Conservation (phyloP, 2,329 filamentous ascomycete species). For the Talaromyces sp. region DNA sequence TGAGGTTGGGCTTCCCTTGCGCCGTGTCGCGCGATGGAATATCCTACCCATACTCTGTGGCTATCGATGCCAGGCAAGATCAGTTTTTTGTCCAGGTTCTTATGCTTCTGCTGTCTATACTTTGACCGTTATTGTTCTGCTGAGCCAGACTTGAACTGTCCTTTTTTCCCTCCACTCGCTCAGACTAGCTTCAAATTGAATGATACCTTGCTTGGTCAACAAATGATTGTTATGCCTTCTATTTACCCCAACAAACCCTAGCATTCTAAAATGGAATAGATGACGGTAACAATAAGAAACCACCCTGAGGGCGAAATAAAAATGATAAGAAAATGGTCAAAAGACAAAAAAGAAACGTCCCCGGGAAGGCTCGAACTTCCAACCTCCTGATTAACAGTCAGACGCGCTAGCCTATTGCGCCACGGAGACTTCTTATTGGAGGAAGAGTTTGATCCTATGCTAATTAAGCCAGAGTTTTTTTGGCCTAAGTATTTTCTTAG, state of each 20-base stretch:
- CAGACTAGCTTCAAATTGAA: slow-evolving; percentile 17
- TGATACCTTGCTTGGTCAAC: slow-evolving; percentile 8
- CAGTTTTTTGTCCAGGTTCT: slow-evolving; percentile 1
- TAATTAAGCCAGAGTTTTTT: too few species aligned
- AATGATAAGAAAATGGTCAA: not conserved
- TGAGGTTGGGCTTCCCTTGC: not conserved
- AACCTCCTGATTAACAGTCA: slow-evolving; percentile 38
- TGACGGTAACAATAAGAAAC: not conserved
- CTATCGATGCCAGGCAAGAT: not conserved
- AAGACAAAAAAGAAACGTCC: slow-evolving; percentile 33
- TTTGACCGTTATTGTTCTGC: slow-evolving; percentile 10
- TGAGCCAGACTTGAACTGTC: slow-evolving; percentile 2
- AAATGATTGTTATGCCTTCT: not conserved
- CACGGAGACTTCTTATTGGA: slow-evolving; percentile 28
- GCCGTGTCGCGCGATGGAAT: not conserved
- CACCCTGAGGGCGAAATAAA: not conserved
- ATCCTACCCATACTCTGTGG: not conserved
- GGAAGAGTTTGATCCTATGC: too few species aligned
- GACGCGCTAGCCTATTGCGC: slow-evolving; percentile 34
- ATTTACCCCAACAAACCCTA: too few species aligned
- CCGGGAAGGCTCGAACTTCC: slow-evolving; percentile 48
- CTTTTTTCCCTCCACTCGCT: slow-evolving; percentile 1
- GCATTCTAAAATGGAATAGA: too few species aligned
- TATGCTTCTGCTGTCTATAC: slow-evolving; percentile 17
- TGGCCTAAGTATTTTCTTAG: not conserved